Evolutionary conservation across 139 green algal genomes (phyloP).

Genomic region (Chlorella sp.): DNA sequence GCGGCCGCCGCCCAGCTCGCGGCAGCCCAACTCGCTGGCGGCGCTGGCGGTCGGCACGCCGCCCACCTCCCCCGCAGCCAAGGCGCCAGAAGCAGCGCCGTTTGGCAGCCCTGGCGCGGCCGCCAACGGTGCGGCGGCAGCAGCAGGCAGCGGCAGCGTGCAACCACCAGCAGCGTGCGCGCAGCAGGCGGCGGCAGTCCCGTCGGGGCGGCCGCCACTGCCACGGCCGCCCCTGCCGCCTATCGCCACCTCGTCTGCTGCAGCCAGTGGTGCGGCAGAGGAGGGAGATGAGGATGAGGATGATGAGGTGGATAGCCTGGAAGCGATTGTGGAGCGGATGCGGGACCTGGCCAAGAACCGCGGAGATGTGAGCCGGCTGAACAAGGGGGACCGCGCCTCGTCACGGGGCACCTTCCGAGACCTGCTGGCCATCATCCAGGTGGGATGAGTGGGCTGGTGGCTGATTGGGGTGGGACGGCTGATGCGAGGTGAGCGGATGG

Average conservation of each 20-base stretch:
- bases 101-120: not conserved
- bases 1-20: not conserved
- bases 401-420: slow-evolving; percentile 70
- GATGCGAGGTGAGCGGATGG: no score
- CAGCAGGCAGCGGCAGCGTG: not conserved
- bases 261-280: not conserved
- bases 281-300: slow-evolving; percentile 23
- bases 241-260: no score
- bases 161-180: no score
- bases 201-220: no score
- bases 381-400: slow-evolving; percentile 58
- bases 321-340: slow-evolving; percentile 73
- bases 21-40: not conserved
- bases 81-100: not conserved
- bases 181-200: no score
- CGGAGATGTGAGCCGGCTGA: slow-evolving; percentile 65
- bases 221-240: not conserved
- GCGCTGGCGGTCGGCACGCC: not conserved
- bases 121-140: not conserved
- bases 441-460: no score
- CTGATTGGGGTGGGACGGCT: no score
- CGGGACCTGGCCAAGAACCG: slow-evolving; percentile 75
- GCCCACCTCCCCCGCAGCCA: not conserved
- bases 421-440: slow-evolving; percentile 56
- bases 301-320: slow-evolving; percentile 46